Evolutionary conservation across 495 filamentous ascomycete genomes (phyloP).

Genomic region (Bacidia rubella): DNA sequence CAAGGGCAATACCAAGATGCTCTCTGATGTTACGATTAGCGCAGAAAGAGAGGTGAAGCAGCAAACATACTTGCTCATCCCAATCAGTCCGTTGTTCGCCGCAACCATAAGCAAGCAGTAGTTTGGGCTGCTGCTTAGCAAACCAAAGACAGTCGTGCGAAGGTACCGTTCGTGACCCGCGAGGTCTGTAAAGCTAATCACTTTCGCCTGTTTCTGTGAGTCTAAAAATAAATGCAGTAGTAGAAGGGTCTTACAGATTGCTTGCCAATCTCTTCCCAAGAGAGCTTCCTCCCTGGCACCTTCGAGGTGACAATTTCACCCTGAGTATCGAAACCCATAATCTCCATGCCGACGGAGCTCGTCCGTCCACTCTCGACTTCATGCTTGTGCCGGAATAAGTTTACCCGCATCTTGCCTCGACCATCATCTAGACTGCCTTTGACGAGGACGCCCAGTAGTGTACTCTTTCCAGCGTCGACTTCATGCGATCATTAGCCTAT

Average conservation of each 20-base stretch:
- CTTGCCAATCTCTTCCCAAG: slow-evolving; percentile 97
- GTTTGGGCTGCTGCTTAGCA: slow-evolving; percentile 88
- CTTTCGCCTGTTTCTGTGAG: slow-evolving; percentile 46
- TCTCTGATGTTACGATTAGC: slow-evolving; percentile 33
- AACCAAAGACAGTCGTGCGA: slow-evolving; percentile 90
- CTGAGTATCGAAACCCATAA: slow-evolving; percentile 89
- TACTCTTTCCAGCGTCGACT: slow-evolving; percentile 95
- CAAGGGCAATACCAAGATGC: slow-evolving; percentile 88
- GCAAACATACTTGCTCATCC: slow-evolving; percentile 65
- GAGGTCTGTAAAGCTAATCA: slow-evolving; percentile 91
- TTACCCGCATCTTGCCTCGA: slow-evolving; percentile 83
- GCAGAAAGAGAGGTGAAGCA: background rate
- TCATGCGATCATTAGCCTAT: slow-evolving; percentile 6
- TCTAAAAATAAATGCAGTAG: background rate
- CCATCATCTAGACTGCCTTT: slow-evolving; percentile 95
- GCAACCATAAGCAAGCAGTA: slow-evolving; percentile 98
- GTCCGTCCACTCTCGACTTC: slow-evolving; percentile 92
- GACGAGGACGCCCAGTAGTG: slow-evolving; percentile 90
- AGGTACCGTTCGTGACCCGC: slow-evolving; percentile 94
- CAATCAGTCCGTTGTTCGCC: slow-evolving; percentile 91
- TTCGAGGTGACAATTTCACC: slow-evolving; percentile 74
- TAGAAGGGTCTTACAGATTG: slow-evolving; percentile 44
- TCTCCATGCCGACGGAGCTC: slow-evolving; percentile 95
- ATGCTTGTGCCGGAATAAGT: slow-evolving; percentile 95
- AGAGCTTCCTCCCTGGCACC: slow-evolving; percentile 72